Evolutionary conservation across 176 grass and related monocot species (phyloP), one percentile per base, ranked within the genome.

Genomic region (Aegilops umbellulata): DNA sequence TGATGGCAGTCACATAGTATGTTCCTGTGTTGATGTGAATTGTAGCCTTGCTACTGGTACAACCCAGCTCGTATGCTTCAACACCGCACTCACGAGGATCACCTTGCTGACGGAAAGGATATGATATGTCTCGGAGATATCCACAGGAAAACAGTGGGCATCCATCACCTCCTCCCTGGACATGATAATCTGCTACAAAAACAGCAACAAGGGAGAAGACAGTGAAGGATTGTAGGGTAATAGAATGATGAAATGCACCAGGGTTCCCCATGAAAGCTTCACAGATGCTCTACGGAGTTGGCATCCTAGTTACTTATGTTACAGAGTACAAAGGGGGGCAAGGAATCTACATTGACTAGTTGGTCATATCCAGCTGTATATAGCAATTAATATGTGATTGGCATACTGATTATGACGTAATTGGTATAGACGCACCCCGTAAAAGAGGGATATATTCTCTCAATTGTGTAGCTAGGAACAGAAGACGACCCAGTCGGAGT

Each of bases 1-100:
- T 74, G 79, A 94, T 94, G 24, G 13, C 15, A 4, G 14, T 49
- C 27, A 91, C 80, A 0, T 73, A 70, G 32, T 70, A 70, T 38
- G 19, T 70, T 70, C 32, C 19, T 1, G 32, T 51, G 44, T 53
- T 15, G 44, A 76, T 76, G 5, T 14, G 49, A 77, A 77, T 77
- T 2, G 19, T 35, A 60, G 74, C 29, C 15, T 77, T 77, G 17
- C 27, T 60, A 57, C 19, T 11, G 20, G 19, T 70, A 0, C 67
- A 70, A 39, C 2, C 19, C 67, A 70, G 67, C 20, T 70, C 67
- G 4, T 70, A 70, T n/a, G 0, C 16, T 35, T 2, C 1, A 70
- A n/a, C 8, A 13, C 67, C 67, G 0, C 67, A 70, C 20, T 3
- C 19, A n/a, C 0, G 32, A 12, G 32, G 34, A 70, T 70, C 67